phyloP scores from a whole-genome alignment of 495 filamentous ascomycete species.

The Cairneyella variabilis region DNA sequence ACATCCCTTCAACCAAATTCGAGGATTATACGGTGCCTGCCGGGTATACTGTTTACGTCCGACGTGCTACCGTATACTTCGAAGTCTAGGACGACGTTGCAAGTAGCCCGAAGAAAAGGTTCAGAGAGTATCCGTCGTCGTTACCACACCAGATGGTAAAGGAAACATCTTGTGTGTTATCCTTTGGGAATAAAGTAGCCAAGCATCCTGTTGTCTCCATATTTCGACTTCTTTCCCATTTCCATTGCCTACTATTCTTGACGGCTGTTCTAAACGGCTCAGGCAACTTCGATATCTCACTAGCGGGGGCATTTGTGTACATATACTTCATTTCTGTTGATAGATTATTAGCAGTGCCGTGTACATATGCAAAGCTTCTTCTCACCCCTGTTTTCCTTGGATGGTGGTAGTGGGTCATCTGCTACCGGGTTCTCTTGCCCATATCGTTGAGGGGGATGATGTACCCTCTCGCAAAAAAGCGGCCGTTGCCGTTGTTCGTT shows the following conservation, averaged over 20 bases:
- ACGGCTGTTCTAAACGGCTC: conserved; percentile 15
- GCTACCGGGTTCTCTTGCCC: neutral
- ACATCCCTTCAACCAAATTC: neutral
- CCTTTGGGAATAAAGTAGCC: conserved; percentile 15
- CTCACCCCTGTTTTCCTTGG: conserved; percentile 11
- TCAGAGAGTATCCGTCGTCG: conserved; percentile 4
- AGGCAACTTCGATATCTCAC: conserved; percentile 17
- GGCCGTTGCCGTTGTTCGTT: conserved; percentile 3
- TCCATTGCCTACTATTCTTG: conserved; percentile 15
- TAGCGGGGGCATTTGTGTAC: conserved; percentile 20
- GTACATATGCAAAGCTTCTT: conserved; percentile 8
- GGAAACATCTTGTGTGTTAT: conserved; percentile 13
- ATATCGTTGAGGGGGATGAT: neutral
- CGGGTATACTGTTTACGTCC: conserved; percentile 11
- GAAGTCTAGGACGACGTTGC: conserved; percentile 12
- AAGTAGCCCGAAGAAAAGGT: conserved; percentile 11
- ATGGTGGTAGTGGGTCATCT: neutral
- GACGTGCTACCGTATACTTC: conserved; percentile 12
- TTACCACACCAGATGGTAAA: conserved; percentile 15
- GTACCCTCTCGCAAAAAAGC: neutral
- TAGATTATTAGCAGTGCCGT: conserved; percentile 12
- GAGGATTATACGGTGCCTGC: conserved; percentile 11
- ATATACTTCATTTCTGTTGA: conserved; percentile 17
- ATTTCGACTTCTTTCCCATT: conserved; percentile 17
- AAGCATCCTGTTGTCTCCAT: conserved; percentile 17